Base-by-base conservation (phyloP, 768 basidiomycete genomes). In the Termitomyces titanicus region DNA sequence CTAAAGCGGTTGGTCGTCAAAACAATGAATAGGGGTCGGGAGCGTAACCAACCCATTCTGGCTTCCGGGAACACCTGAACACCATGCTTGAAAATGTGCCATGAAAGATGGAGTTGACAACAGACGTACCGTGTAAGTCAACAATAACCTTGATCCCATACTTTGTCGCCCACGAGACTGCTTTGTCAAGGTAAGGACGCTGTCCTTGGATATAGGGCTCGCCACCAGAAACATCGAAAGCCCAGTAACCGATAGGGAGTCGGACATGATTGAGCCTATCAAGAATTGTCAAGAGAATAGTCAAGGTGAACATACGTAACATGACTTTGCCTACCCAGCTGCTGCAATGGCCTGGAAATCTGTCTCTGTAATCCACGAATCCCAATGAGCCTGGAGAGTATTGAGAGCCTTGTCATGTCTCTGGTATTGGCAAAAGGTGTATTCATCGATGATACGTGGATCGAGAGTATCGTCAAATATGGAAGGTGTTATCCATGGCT, bases 171-270 rank as follows among this genome's bases (percentile, higher is more conserved):
- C 91, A 93, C 22, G 66, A 66, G 43, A 89, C 78, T 8, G 89
- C 89, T 38, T 83, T 79, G 57, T 74, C 60, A 20, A 92, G 72
- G 70, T 87, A 92, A 18, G 83, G 78, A 33, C 88, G 72, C 66
- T 92, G 90, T 12, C 90, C 90, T 69, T 83, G 80, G 55, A 90
- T 82, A 67, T 79, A 92, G 7, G 92, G 92, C 63, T 93, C 88
- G 5, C 89, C 89, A 12, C 77, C 75, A 20, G 80, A 78, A 34
- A 92, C 83, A 55, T 94, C 91, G 63, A 86, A 92, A 1, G 89
- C 92, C 91, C 91, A 95, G 68, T 90, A 96, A 12, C 92, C 94
- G 42, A 95, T 89, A 13, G 92, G 91, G 35, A 93, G 64, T 44
- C 91, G 83, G 53, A 93, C 86, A 68, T 92, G 89, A 64, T 92